Evolutionary conservation across 2,329 filamentous ascomycete species (phyloP), one percentile per base, ranked within the genome.

Genomic region (Fusarium sp.): DNA sequence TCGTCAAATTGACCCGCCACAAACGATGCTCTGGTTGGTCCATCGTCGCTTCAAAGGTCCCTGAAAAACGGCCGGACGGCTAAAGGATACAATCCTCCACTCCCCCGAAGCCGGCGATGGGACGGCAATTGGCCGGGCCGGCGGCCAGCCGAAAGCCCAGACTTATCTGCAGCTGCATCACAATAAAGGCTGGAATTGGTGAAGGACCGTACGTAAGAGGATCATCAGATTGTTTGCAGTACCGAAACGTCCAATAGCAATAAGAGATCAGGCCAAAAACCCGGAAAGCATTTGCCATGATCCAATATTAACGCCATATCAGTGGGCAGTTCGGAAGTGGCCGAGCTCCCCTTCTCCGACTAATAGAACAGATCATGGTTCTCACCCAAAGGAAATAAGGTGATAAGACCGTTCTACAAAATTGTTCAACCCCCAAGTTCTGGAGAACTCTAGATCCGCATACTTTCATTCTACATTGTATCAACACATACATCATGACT

Each of bases 321-420:
- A 49, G 37, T 69, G 66, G 67, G 59, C 59, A 57, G 64, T 73
- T 76, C 81, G 80, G 81, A 81, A 76, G 46, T 80, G 77, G 77
- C 80, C 80, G 80, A 76, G 71, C 72, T 66, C 74, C 71, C 69
- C 69, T 66, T 62, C 73, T 67, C 71, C 69, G 69, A 64, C 61
- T 61, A 60, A 61, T 71, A 60, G 67, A 46, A 47, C 63, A 50
- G 35, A 46, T 56, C 63, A 46, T 63, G 42, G 46, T 60, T 60
- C 63, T 57, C 54, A 56, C 33, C 59, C 44, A 61, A 62, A 64
- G 38, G 49, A 64, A 56, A 70, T 71, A 72, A 74, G 67, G 52
- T 67, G 74, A 77, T 77, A 64, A 73, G 64, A 49, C 43, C 49
- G 37, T 64, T 46, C 60, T 62, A 33, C 54, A 35, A 35, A 37